These are phyloP conservation scores for Calocera cornea DNA, from an alignment of 768 basidiomycete species.

Conservation along the genomic window DNA sequence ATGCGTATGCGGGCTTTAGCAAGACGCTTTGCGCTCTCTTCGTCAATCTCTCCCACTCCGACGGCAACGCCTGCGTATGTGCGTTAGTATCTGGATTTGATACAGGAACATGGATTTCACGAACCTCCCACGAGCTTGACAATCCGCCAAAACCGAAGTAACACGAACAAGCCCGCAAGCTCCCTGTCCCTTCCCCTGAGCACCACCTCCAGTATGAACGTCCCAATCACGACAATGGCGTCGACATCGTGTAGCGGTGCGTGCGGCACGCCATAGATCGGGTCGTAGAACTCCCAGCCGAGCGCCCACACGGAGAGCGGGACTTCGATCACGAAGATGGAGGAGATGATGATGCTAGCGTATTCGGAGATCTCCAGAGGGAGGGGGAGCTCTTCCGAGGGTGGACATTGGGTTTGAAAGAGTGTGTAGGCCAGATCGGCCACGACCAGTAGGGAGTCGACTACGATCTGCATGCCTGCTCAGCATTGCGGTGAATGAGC, in stretches of 20 bases:
- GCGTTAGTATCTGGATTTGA: constrained; percentile 18
- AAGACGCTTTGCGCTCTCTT: constrained; percentile 38
- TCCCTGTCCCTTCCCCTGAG: constrained; percentile 57
- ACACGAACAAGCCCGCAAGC: constrained; percentile 52
- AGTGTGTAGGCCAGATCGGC: constrained; percentile 57
- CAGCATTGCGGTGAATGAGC: constrained; percentile 13
- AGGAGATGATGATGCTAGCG: constrained; percentile 54
- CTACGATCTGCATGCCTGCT: constrained; percentile 23
- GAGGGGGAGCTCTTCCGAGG: constrained; percentile 25
- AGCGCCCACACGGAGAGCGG: constrained; percentile 54
- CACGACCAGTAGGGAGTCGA: constrained; percentile 60
- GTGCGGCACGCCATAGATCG: constrained; percentile 41
- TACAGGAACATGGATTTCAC: constrained; percentile 8
- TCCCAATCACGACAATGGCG: constrained; percentile 51
- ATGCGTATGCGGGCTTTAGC: constrained; percentile 9
- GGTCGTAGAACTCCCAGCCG: constrained; percentile 48
- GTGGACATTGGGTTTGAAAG: constrained; percentile 23
- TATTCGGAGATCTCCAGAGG: constrained; percentile 53
- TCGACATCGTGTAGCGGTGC: constrained; percentile 63
- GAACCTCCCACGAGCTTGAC: constrained; percentile 57
- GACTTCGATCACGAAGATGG: constrained; percentile 65
- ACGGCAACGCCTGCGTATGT: constrained; percentile 48
- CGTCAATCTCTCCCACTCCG: constrained; percentile 57
- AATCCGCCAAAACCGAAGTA: constrained; percentile 68
- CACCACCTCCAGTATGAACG: constrained; percentile 58